phyloP scores from a whole-genome alignment of 176 grass and related monocot genomes.

The Poa pratensis region DNA sequence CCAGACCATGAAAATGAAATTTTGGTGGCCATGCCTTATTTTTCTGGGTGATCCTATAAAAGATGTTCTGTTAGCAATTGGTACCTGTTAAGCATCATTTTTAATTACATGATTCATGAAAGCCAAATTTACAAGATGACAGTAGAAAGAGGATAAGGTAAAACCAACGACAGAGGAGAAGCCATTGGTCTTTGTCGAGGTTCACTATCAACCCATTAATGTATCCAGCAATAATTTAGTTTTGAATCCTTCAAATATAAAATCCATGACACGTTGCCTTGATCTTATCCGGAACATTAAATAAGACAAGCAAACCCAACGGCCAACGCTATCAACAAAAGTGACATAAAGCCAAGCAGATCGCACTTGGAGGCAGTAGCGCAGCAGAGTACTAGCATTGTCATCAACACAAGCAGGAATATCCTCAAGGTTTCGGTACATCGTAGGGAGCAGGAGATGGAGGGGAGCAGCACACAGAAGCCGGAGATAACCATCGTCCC shows the following conservation, averaged over 20 bases:
- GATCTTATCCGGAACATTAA: conserved; percentile 45
- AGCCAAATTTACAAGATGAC: not conserved
- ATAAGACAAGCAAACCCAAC: not conserved
- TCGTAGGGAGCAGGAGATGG: conserved; percentile 34
- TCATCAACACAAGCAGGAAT: not conserved
- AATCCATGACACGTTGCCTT: not conserved
- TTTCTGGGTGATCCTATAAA: not conserved
- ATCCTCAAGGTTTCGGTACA: not conserved
- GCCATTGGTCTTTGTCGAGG: conserved; percentile 28
- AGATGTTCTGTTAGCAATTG: not conserved
- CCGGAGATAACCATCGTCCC: conserved; percentile 45
- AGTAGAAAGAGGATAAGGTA: conserved; percentile 26
- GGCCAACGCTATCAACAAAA: conserved; percentile 14
- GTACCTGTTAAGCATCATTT: not conserved
- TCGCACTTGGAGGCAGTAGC: not conserved
- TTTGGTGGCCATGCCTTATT: not conserved
- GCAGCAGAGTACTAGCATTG: not conserved
- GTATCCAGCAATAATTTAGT: not conserved
- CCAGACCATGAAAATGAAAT: not conserved
- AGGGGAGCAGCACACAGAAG: conserved; percentile 34
- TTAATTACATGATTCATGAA: conserved; percentile 21
- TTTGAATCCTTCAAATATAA: not conserved
- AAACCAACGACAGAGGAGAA: not conserved
- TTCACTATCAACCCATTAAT: not conserved
- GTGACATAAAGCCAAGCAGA: not conserved